Evolutionary conservation across 2,329 filamentous ascomycete genomes (phyloP), one percentile per base, ranked within the genome.

Genomic region (Penicillium sp.): DNA sequence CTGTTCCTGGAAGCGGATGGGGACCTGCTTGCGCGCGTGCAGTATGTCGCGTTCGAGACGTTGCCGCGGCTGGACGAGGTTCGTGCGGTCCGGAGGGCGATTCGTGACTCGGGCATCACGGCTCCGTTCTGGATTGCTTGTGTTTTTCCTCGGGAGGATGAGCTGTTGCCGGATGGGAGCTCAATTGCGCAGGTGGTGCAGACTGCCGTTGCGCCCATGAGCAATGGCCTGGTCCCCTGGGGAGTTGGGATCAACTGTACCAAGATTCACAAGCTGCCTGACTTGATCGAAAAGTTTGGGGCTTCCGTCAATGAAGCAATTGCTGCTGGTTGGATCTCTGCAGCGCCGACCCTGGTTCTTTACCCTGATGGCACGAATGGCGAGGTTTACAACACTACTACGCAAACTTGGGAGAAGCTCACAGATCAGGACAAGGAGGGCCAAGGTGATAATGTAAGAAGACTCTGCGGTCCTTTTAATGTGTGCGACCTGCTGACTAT

Each of bases 321-420:
- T 28, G 10, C 37, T 11, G 17, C 33, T 15, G 48, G 43, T 4
- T 20, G 34, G 29, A 15, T 41, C 3, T 42, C 39, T 16, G 36
- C 36, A 34, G 33, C 36, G 10, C 80, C 80, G 1, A 71, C 68
- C 14, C 60, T 86, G 37, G 75, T 86, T 4, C 52, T 86, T 13
- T 86, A 85, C 57, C 83, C 83, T 0, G 83, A 86, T 58, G 82
- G 82, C 0, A 84, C 83, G 1, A 81, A 80, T 32, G 80, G 80
- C 0, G 79, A 84, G 61, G 73, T 81, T 1, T 86, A 86, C 62
- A 78, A 86, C 58, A 82, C 81, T 1, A 64, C 62, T 0, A 81
- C 78, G 5, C 77, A 83, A 54, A 67, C 64, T 36, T 86, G 83
- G 83, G 76, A 60, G 47, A 62, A 54, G 41, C 44, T 40, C 2